These are phyloP conservation scores for Fusarium anthophilum DNA, from an alignment of 2,329 filamentous ascomycete genomes.

Conservation along the genomic window DNA sequence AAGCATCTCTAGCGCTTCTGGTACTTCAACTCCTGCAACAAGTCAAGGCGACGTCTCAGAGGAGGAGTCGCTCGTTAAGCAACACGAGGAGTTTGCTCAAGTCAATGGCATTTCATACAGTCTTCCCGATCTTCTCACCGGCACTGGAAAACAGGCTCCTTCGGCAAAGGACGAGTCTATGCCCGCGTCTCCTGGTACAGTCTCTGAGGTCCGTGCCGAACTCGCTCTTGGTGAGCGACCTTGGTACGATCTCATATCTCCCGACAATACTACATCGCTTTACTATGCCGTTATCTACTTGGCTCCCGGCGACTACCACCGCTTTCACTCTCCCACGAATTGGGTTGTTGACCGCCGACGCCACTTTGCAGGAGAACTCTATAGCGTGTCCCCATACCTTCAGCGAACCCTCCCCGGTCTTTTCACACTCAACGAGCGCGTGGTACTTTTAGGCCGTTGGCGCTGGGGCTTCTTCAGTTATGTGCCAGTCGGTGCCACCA, in stretches of 20 bases:
- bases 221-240: constrained; percentile 76
- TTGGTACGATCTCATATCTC: constrained; percentile 75
- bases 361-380: constrained; percentile 98
- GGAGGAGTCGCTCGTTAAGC: constrained; percentile 74
- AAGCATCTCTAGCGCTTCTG: constrained; percentile 58
- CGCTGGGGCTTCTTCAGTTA: constrained; percentile 97
- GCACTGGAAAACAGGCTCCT: constrained; percentile 59
- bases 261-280: constrained; percentile 73
- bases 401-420: constrained; percentile 91
- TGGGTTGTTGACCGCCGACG: constrained; percentile 95
- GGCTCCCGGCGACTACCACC: constrained; percentile 96
- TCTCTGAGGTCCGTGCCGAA: constrained; percentile 85
- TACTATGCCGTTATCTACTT: constrained; percentile 97
- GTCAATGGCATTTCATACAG: constrained; percentile 98
- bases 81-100: constrained; percentile 91
- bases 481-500: constrained; percentile 95
- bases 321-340: constrained; percentile 93
- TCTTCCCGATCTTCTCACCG: constrained; percentile 86
- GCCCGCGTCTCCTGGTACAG: constrained; percentile 68
- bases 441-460: constrained; percentile 93
- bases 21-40: constrained; percentile 41
- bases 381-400: constrained; percentile 93
- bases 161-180: constrained; percentile 79
- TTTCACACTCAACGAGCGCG: constrained; percentile 95
- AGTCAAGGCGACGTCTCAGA: constrained; percentile 48